Conservation (phyloP, 2,329 filamentous ascomycete species). For the Helotiales sp. region DNA sequence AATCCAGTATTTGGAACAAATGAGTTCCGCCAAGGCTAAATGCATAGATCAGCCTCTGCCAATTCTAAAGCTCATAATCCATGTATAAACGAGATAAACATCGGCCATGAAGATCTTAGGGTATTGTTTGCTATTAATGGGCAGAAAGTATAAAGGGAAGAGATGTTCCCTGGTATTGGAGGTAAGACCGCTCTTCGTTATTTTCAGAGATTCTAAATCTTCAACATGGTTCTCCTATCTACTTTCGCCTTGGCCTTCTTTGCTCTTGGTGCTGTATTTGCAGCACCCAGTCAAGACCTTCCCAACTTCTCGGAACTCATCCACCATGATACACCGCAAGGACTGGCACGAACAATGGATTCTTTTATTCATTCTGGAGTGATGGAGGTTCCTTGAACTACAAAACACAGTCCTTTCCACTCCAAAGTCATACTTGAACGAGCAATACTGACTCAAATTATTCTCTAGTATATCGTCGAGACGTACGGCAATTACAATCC, state of each 20-base stretch:
- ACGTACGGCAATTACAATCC: constrained; percentile 56
- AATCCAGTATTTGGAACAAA: not conserved
- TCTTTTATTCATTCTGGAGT: constrained; percentile 61
- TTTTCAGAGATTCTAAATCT: not conserved
- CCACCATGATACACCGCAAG: constrained; percentile 44
- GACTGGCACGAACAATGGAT: constrained; percentile 60
- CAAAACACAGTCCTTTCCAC: constrained; percentile 45
- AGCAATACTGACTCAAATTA: not conserved
- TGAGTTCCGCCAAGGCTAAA: not conserved
- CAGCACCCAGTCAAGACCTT: constrained; percentile 16
- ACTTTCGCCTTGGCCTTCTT: constrained; percentile 28
- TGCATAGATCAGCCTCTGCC: not conserved
- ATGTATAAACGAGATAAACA: not conserved
- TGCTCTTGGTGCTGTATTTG: constrained; percentile 22
- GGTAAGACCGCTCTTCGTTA: not conserved
- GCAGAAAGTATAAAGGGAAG: not conserved
- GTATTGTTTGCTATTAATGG: not conserved
- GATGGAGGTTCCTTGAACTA: constrained; percentile 58
- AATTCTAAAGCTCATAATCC: not conserved
- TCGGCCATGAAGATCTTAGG: not conserved
- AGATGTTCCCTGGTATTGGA: not conserved
- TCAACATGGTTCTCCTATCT: constrained; percentile 31
- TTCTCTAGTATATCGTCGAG: constrained; percentile 59
- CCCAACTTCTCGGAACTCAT: not conserved
- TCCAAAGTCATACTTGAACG: not conserved